Conservation (phyloP, 352 stramenopile species). For the Phytophthora ohioensis region DNA sequence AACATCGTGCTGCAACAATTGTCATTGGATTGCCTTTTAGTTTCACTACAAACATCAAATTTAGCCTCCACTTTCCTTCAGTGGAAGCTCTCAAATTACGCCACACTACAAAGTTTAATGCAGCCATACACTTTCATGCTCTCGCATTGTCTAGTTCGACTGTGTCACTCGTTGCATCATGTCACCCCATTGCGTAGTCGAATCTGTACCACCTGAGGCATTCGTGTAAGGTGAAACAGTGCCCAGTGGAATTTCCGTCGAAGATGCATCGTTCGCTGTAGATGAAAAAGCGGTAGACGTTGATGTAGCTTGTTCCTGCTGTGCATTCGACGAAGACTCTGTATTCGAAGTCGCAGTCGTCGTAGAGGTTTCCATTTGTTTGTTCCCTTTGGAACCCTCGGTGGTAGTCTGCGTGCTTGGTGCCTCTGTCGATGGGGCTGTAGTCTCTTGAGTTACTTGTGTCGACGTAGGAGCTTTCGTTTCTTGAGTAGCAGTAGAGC, state of each 20-base stretch:
- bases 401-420: background rate
- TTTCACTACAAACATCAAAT: too few species aligned
- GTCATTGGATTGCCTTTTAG: too few species aligned
- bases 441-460: background rate
- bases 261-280: background rate
- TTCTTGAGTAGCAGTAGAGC: background rate
- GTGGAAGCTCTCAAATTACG: too few species aligned
- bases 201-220: background rate
- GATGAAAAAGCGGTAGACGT: background rate
- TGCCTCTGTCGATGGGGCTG: background rate
- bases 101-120: too few species aligned
- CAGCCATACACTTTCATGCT: too few species aligned
- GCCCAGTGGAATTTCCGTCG: background rate
- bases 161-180: background rate
- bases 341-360: too few species aligned
- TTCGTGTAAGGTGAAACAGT: background rate
- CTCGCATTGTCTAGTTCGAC: too few species aligned
- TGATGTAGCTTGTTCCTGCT: background rate
- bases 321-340: background rate
- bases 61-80: too few species aligned
- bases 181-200: background rate
- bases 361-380: too few species aligned
- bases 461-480: background rate
- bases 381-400: too few species aligned
- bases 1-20: too few species aligned